Base-by-base conservation (phyloP, 1,139 yeast genomes). In the Yamadazyma taylorii region DNA sequence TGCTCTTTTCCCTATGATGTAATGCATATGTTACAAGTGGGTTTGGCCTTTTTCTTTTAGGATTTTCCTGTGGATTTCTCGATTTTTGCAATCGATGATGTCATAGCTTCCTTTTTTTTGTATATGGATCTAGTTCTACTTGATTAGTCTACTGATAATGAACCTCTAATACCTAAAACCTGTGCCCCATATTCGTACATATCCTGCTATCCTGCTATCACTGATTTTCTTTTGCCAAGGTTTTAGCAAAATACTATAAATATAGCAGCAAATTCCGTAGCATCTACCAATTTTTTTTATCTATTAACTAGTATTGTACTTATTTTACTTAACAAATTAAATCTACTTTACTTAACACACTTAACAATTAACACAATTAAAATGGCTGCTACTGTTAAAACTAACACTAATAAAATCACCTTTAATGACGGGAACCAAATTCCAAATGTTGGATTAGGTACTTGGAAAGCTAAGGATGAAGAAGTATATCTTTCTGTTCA, bases 381-480 rank as follows among this genome's bases (percentile, higher is more conserved):
- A 29, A 31, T 37, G 39, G 39, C 40, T 17, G 35, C 37, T n/a
- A 23, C 14, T 22, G 25, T 14, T 26, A 15, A 19, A 24, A 28
- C 27, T 5, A 31, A 34, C 17, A 49, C 57, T 16, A 42, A 48
- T 36, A 51, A 54, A 4, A 42, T 62, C 39, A 63, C 61, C 16
- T 64, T 82, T 38, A 81, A 79, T 67, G 74, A 78, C 43, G 87
- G 87, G 12, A 66, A 65, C 40, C 52, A 58, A 33, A 81, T 84
- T 50, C 90, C 90, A 24, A 75, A 69, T 24, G 57, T 83, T 33
- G 90, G 86, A 1, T 67, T 83, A 32, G 90, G 92, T 24, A 83
- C 90, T n/a, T 84, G 87, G 87, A 73, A 75, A 56, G 73, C 87
- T 11, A 40, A 42, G 15, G 63, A 74, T 12, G 69, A 72, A 17